Evolutionary conservation across 2,329 filamentous ascomycete genomes (phyloP), one percentile per base, ranked within the genome.

Genomic region (Phoma sp.): DNA sequence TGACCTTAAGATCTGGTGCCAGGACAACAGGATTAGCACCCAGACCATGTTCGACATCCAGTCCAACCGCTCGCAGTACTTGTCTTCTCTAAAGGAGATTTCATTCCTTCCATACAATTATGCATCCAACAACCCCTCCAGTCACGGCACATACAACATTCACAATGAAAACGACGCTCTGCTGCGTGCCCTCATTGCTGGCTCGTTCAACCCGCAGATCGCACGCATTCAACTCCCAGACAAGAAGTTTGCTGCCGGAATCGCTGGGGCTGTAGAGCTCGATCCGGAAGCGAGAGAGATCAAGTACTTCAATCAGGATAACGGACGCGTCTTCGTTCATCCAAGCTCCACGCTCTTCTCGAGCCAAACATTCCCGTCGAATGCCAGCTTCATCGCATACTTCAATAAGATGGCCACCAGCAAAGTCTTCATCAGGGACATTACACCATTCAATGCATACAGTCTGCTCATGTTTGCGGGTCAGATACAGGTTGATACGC

Each of bases 381-480:
- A 87, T 46, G 88, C 89, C 4, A 83, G 86, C 1, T 98, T 93
- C 73, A 79, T 99, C 73, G 89, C 87, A 47, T 98, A 96, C 74
- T 97, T 97, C 74, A 90, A 84, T 47, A 92, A 96, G 75, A 95
- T 98, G 78, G 87, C 89, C 3, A 98, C 93, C 1, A 89, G 85
- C 70, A 98, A 98, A 78, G 86, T 96, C 2, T 98, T 96, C 70
- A 86, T 98, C 23, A 82, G 93, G 22, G 93, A 98, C 68, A 77
- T 97, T 41, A 98, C 93, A 11, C 95, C 95, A 1, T 93, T 97
- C 75, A 97, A 96, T 68, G 87, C 89, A 0, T 98, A 93, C 72
- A 89, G 89, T 0, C 80, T 97, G 30, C 84, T 99, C 24, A 82
- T 99, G 53, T 98, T 99, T 75, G 89, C 88, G 1, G 95, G 95